These are phyloP conservation scores for Corymbia citriodora DNA, from an alignment of 441 rosid genomes.

Conservation along the genomic window DNA sequence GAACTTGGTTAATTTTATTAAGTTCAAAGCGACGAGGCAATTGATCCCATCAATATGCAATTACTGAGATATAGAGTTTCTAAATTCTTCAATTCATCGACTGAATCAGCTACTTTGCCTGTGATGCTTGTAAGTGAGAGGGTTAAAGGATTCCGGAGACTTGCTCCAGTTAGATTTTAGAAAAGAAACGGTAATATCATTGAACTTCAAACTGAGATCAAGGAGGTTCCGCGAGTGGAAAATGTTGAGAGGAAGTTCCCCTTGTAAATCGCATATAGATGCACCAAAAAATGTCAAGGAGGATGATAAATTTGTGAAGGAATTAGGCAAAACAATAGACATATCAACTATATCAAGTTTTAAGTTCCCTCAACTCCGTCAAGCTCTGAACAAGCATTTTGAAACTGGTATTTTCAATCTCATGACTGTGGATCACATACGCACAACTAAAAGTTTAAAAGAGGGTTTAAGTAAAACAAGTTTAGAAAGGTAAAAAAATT, in stretches of 20 bases:
- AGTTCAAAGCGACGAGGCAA: not conserved
- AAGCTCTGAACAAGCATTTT: not conserved
- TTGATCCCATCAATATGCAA: not conserved
- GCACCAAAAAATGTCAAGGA: rapidly evolving
- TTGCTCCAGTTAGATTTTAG: not conserved
- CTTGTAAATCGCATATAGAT: not conserved
- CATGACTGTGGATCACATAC: not conserved
- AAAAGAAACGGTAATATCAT: not conserved
- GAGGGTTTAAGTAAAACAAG: not conserved
- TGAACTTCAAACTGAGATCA: not conserved
- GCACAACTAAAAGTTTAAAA: not conserved
- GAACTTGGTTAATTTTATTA: not conserved
- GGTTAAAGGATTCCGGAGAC: not conserved
- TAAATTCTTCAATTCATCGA: not conserved
- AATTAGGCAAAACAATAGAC: not conserved
- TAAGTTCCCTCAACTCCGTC: not conserved
- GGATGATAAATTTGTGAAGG: rapidly evolving
- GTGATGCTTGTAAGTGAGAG: not conserved
- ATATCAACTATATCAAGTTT: not conserved
- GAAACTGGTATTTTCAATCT: not conserved
- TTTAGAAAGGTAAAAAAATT: not conserved
- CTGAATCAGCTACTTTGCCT: not conserved
- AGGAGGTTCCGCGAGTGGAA: not conserved
- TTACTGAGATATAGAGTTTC: not conserved
- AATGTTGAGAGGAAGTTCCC: not conserved